Conservation (phyloP, 805 yeast species). For the Ogataea sp. region DNA sequence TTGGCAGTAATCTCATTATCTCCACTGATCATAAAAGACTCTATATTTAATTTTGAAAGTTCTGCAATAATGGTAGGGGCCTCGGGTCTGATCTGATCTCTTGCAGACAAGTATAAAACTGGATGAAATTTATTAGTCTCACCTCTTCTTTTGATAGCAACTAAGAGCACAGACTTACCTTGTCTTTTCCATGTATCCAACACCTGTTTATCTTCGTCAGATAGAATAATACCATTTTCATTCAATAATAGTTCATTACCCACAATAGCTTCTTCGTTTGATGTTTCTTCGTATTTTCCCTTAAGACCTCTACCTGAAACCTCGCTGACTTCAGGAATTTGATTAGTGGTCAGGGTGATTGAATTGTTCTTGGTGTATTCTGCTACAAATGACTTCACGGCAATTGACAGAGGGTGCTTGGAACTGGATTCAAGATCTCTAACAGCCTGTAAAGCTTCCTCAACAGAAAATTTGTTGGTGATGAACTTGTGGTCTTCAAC, state of each 20-base stretch:
- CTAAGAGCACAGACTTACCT: slow-evolving; percentile 55
- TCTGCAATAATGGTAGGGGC: slow-evolving; percentile 40
- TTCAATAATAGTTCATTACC: slow-evolving; percentile 57
- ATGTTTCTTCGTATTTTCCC: slow-evolving; percentile 29
- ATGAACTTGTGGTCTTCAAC: slow-evolving; percentile 42
- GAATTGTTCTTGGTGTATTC: slow-evolving; percentile 7
- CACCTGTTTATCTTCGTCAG: slow-evolving; percentile 24
- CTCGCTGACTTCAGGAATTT: slow-evolving; percentile 41
- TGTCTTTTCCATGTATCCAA: slow-evolving; percentile 49
- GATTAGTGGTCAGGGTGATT: slow-evolving; percentile 20
- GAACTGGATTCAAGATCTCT: slow-evolving; percentile 57
- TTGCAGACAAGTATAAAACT: slow-evolving; percentile 45
- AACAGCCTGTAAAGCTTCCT: slow-evolving; percentile 36
- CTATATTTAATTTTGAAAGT: slow-evolving; percentile 33
- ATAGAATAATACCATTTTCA: slow-evolving; percentile 35
- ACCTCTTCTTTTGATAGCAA: slow-evolving; percentile 34
- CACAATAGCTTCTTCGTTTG: slow-evolving; percentile 26
- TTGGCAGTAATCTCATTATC: slow-evolving; percentile 62
- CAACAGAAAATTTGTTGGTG: slow-evolving; percentile 7
- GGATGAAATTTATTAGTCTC: slow-evolving; percentile 23
- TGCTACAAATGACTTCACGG: slow-evolving; percentile 38
- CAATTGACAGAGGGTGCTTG: slow-evolving; percentile 60
- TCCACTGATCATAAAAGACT: slow-evolving; percentile 73
- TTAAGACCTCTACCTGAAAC: slow-evolving; percentile 54
- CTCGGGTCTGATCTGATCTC: slow-evolving; percentile 56